Conservation (phyloP, 768 basidiomycete genomes). For the Auricularia sp. region DNA sequence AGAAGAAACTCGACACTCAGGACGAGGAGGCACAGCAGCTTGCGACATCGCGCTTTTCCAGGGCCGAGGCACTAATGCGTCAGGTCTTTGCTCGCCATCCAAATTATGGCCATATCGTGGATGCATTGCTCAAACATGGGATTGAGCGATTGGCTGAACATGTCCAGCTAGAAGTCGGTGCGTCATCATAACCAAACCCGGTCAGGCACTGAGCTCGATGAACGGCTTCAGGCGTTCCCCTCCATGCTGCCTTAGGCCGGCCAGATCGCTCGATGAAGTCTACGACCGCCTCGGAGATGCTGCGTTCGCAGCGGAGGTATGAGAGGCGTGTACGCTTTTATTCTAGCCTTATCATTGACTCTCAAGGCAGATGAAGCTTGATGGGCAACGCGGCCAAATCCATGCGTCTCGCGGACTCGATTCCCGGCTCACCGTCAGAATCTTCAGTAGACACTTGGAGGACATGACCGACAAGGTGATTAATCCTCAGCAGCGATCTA, state of each 20-base stretch:
- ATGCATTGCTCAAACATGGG: constrained; percentile 49
- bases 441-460: constrained; percentile 86
- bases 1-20: constrained; percentile 21
- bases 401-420: constrained; percentile 36
- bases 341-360: background rate
- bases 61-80: constrained; percentile 57
- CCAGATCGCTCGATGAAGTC: constrained; percentile 75
- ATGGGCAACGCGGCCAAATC: constrained; percentile 80
- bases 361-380: constrained; percentile 58
- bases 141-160: constrained; percentile 47
- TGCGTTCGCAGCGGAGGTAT: constrained; percentile 62
- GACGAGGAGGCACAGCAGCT: constrained; percentile 19
- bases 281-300: constrained; percentile 56
- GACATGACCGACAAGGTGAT: constrained; percentile 82
- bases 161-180: constrained; percentile 65
- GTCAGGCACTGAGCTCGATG: constrained; percentile 8
- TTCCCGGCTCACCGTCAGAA: constrained; percentile 34
- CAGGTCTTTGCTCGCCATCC: constrained; percentile 72
- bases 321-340: background rate
- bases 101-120: constrained; percentile 59
- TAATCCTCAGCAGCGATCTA: background rate
- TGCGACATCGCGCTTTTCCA: constrained; percentile 25
- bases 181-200: constrained; percentile 15
- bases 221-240: constrained; percentile 52
- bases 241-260: constrained; percentile 85